These are phyloP conservation scores for Plasmodium reichenowi DNA, from an alignment of 169 alveolate genomes.

Conservation along the genomic window DNA sequence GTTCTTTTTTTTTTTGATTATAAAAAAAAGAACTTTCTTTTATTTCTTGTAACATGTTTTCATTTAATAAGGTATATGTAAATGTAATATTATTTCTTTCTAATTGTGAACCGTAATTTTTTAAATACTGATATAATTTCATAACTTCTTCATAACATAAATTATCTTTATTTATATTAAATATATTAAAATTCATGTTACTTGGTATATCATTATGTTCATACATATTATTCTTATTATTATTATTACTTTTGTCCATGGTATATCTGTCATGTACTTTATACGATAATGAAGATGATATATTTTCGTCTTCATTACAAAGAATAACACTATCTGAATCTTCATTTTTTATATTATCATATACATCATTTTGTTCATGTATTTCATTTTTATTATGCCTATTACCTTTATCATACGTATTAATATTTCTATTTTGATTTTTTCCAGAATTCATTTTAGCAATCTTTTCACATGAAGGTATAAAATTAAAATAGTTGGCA, in stretches of 20 bases:
- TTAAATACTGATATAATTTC: conserved; percentile 26
- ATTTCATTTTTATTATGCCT: no score
- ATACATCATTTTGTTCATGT: no score
- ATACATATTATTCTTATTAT: no score
- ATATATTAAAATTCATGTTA: not conserved
- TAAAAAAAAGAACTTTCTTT: conserved; percentile 8
- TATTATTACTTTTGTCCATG: not conserved
- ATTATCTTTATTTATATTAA: conserved; percentile 32
- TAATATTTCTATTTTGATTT: no score
- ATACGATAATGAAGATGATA: not conserved
- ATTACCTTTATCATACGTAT: no score
- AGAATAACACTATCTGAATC: no score
- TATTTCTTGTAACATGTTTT: conserved; percentile 6
- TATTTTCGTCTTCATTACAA: no score
- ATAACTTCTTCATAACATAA: conserved; percentile 30
- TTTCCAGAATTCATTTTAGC: no score
- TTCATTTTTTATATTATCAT: no score
- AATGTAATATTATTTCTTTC: conserved; percentile 14
- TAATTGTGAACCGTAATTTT: conserved; percentile 13
- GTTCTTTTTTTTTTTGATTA: conserved; percentile 18
- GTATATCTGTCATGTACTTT: conserved; percentile 15
- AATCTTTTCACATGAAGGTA: no score
- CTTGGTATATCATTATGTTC: not conserved
- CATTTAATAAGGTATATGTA: conserved; percentile 30
- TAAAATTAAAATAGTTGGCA: no score